Conservation (phyloP, 2,329 filamentous ascomycete species). For the Hysterium pulicare region DNA sequence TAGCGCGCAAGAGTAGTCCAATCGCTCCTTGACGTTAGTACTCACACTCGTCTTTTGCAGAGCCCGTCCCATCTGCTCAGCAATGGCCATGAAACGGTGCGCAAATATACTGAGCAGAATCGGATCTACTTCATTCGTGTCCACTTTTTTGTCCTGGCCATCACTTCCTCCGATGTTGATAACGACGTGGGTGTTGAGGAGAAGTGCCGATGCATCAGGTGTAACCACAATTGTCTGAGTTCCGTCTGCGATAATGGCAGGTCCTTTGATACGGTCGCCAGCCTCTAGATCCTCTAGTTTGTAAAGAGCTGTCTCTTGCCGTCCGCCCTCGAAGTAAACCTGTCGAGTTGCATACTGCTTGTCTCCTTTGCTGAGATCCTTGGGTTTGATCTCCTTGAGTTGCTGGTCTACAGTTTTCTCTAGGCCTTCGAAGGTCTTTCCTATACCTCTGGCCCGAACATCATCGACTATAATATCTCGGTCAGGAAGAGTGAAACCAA, state of each 20-base stretch:
- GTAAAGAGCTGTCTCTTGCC: slow-evolving; percentile 75
- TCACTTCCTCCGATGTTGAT: slow-evolving; percentile 71
- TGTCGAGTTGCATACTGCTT: slow-evolving; percentile 65
- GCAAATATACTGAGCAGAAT: slow-evolving; percentile 77
- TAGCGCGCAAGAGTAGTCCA: slow-evolving; percentile 80
- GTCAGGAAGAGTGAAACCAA: slow-evolving; percentile 83
- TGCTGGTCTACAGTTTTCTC: slow-evolving; percentile 84
- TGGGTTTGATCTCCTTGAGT: slow-evolving; percentile 64
- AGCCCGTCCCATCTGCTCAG: slow-evolving; percentile 78
- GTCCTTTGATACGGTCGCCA: slow-evolving; percentile 71
- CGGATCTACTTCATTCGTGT: slow-evolving; percentile 63
- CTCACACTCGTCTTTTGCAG: slow-evolving; percentile 77
- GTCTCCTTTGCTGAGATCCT: slow-evolving; percentile 52
- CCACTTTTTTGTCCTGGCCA: slow-evolving; percentile 46
- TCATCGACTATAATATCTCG: slow-evolving; percentile 89
- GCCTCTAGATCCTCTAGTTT: slow-evolving; percentile 71
- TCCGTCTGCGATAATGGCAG: slow-evolving; percentile 81
- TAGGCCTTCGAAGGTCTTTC: slow-evolving; percentile 76
- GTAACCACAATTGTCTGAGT: slow-evolving; percentile 91
- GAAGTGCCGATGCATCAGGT: slow-evolving; percentile 69
- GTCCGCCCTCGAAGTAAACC: slow-evolving; percentile 82
- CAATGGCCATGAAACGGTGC: slow-evolving; percentile 81
- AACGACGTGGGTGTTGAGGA: slow-evolving; percentile 83
- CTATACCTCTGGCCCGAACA: slow-evolving; percentile 82
- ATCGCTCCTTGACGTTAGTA: slow-evolving; percentile 76